Conservation (phyloP, 2,329 filamentous ascomycete species). For the Knufia fluminis region DNA sequence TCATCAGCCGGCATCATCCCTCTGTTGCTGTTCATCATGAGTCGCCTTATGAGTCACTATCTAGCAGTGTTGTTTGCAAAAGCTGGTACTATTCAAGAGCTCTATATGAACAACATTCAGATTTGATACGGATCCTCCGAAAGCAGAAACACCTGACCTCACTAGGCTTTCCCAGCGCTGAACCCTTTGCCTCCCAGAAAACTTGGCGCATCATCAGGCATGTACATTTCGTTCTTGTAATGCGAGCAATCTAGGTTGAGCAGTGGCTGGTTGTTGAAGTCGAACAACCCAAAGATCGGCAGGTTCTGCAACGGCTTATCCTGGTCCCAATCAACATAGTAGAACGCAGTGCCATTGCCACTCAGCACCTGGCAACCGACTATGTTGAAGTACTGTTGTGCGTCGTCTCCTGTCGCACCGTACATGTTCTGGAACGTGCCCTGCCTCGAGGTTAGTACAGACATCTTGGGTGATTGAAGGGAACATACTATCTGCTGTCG, state of each 20-base stretch:
- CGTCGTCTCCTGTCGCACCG: background rate
- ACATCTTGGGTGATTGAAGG: too few species aligned
- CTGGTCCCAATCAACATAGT: constrained; percentile 57
- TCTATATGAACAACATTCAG: too few species aligned
- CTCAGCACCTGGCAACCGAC: constrained; percentile 9
- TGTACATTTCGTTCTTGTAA: background rate
- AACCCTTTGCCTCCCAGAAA: too few species aligned
- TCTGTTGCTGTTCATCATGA: too few species aligned
- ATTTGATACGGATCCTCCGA: too few species aligned
- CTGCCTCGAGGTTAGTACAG: background rate
- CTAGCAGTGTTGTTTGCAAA: too few species aligned
- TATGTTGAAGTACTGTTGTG: constrained; percentile 7
- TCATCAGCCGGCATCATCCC: too few species aligned
- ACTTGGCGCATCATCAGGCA: too few species aligned
- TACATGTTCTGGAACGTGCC: background rate
- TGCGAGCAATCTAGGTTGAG: constrained; percentile 28
- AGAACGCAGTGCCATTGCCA: constrained; percentile 62
- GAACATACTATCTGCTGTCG: background rate
- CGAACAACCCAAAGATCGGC: constrained; percentile 62
- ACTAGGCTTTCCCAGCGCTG: too few species aligned
- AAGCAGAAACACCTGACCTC: too few species aligned
- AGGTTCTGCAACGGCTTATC: constrained; percentile 33
- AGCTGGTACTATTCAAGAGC: too few species aligned
- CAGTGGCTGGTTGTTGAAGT: constrained; percentile 29
- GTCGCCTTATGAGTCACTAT: too few species aligned